Conservation (phyloP, 2,329 filamentous ascomycete genomes). For the Pyricularia sp. region DNA sequence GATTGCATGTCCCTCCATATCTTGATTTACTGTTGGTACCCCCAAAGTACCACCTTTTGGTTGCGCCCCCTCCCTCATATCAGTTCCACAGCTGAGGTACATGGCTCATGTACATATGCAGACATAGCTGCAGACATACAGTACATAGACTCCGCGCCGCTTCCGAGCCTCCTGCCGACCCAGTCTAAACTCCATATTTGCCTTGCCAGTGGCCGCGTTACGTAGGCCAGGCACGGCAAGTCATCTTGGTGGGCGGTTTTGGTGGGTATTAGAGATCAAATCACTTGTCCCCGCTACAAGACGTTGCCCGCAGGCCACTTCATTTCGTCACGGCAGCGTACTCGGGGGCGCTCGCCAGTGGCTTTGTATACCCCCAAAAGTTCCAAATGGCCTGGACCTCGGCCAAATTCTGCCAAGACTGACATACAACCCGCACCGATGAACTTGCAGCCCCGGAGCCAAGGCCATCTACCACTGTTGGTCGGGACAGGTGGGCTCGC, state of each 20-base stretch:
- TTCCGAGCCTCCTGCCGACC: neutral
- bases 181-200: neutral
- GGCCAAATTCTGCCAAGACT: neutral
- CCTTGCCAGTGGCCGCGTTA: neutral
- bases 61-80: neutral
- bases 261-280: neutral
- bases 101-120: neutral
- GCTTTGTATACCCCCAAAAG: neutral
- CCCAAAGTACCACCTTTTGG: too few relatives aligned
- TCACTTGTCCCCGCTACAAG: neutral
- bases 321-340: neutral
- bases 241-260: neutral
- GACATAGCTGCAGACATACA: neutral
- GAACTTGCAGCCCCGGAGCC: neutral
- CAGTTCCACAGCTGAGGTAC: neutral
- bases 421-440: neutral
- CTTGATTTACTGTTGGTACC: neutral
- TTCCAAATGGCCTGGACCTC: neutral
- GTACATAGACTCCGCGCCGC: neutral
- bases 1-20: neutral
- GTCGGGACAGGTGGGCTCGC: neutral
- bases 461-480: neutral
- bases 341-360: neutral
- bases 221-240: neutral
- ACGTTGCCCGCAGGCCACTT: neutral